phyloP scores from a whole-genome alignment of 2,329 filamentous ascomycete species.

The Fusarium xylarioides region DNA sequence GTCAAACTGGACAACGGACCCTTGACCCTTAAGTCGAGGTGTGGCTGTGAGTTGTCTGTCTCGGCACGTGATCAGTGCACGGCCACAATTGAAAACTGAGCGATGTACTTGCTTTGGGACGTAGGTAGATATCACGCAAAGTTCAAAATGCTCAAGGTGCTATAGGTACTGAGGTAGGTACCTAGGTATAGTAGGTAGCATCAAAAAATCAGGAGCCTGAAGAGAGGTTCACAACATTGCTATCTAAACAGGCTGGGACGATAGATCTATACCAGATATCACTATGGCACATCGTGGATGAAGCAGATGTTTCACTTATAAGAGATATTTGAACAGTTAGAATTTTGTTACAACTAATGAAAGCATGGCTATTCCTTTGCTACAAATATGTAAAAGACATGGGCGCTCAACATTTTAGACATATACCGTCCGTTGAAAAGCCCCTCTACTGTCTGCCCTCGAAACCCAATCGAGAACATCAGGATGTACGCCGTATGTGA shows the following conservation, averaged over 20 bases:
- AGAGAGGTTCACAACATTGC: background rate
- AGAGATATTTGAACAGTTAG: constrained; percentile 34
- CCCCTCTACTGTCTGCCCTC: constrained; percentile 41
- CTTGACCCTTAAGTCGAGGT: constrained; percentile 4
- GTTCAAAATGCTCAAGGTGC: background rate
- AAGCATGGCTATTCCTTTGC: constrained; percentile 42
- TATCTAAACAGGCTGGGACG: background rate
- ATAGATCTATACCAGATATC: background rate
- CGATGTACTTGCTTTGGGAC: background rate
- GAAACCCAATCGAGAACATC: constrained; percentile 39
- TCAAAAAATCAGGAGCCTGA: background rate
- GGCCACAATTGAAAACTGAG: background rate
- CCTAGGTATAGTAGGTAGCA: too few species aligned
- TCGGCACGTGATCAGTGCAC: constrained; percentile 39
- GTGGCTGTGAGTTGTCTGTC: constrained; percentile 14
- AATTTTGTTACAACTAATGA: constrained; percentile 43
- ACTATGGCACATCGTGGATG: background rate
- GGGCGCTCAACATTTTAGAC: constrained; percentile 27
- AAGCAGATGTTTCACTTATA: background rate
- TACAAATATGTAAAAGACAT: constrained; percentile 38
- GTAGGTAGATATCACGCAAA: background rate
- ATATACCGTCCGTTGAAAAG: constrained; percentile 28
- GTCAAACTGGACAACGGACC: constrained; percentile 37
- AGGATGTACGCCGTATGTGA: constrained; percentile 42
- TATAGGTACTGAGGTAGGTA: background rate